Evolutionary conservation across 208 protist species (phyloP), one percentile per base, ranked within the genome.

Genomic region (Strigomonas culicis): DNA sequence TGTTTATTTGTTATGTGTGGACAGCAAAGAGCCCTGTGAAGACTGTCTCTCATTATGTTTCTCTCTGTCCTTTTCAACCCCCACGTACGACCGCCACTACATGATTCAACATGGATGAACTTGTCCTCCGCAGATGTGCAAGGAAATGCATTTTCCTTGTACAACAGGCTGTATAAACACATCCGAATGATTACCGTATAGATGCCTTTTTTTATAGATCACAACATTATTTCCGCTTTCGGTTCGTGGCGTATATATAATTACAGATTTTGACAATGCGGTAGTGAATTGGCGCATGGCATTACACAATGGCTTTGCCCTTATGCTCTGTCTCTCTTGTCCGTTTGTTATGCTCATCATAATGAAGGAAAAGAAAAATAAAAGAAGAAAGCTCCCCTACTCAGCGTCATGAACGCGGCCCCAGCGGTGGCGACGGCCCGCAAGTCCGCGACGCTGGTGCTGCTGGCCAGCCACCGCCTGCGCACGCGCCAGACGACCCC

Each of bases 71-170:
- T 53, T 6, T 4, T 22, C 49, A 4, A 30, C 49, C 22, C 7
- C 13, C 19, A 47, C 41, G 15, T 47, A 47, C 19, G 19, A 13
- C 49, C 22, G 10, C 6, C n/a, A 4, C 7, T 58, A 58, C 32
- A 61, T 49, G 63, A 68, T 68, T 68, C 63, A 53, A 68, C 39
- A 68, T 68, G 63, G 63, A 68, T 68, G 63, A 68, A 68, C 63
- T 68, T 68, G 63, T 68, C 63, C 63, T 68, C 63, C 63, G 51
- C 63, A 68, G 47, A 68, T 68, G 24, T 39, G 31, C 17, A 22
- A 30, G n/a, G 30, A 10, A 61, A 22, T 47, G 19, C n/a, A n/a
- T n/a, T n/a, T n/a, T n/a, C n/a, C n/a, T n/a, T n/a, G n/a, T n/a
- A n/a, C n/a, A 30, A 61, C 4, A 61, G 57, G 57, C 57, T 61